Evolutionary conservation across 2,329 filamentous ascomycete genomes (phyloP).

Genomic region (Pseudogymnoascus sp.): DNA sequence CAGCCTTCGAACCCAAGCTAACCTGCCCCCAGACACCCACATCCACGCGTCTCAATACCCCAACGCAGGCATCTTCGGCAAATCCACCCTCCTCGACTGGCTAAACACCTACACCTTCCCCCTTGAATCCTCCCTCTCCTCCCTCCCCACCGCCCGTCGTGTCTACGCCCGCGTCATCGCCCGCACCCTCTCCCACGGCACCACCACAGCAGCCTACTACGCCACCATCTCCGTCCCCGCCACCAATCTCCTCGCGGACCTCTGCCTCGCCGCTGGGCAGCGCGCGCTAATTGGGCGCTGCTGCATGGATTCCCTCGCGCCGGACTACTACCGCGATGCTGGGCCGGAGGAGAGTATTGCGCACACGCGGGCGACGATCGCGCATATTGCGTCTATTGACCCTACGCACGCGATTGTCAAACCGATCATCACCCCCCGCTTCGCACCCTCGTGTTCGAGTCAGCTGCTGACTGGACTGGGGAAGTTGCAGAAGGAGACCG

Average conservation of each 20-base stretch:
- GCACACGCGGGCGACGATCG: slow-evolving; percentile 54
- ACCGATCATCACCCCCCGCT: slow-evolving; percentile 73
- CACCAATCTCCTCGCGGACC: slow-evolving; percentile 84
- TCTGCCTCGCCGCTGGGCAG: slow-evolving; percentile 76
- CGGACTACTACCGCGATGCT: slow-evolving; percentile 73
- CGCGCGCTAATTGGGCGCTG: slow-evolving; percentile 85
- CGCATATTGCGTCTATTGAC: slow-evolving; percentile 63
- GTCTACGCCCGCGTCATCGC: slow-evolving; percentile 75
- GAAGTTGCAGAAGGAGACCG: slow-evolving; percentile 53
- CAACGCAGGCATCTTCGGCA: slow-evolving; percentile 90
- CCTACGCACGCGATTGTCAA: slow-evolving; percentile 58
- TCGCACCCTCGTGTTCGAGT: slow-evolving; percentile 56
- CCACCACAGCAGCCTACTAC: slow-evolving; percentile 91
- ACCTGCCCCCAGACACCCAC: slow-evolving; percentile 68
- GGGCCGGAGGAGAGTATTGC: slow-evolving; percentile 51
- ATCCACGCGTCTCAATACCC: slow-evolving; percentile 94
- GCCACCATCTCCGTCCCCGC: slow-evolving; percentile 80
- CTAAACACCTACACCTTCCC: slow-evolving; percentile 92
- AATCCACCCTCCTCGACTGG: slow-evolving; percentile 89
- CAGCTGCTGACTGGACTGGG: slow-evolving; percentile 60
- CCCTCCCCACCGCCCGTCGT: slow-evolving; percentile 54
- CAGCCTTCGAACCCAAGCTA: slow-evolving; percentile 18
- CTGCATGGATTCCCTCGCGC: slow-evolving; percentile 85
- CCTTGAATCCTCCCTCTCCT: slow-evolving; percentile 69
- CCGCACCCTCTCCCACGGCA: slow-evolving; percentile 80